Evolutionary conservation across 305 asterid species (phyloP).

Genomic region (Stenogyne calaminthoides): DNA sequence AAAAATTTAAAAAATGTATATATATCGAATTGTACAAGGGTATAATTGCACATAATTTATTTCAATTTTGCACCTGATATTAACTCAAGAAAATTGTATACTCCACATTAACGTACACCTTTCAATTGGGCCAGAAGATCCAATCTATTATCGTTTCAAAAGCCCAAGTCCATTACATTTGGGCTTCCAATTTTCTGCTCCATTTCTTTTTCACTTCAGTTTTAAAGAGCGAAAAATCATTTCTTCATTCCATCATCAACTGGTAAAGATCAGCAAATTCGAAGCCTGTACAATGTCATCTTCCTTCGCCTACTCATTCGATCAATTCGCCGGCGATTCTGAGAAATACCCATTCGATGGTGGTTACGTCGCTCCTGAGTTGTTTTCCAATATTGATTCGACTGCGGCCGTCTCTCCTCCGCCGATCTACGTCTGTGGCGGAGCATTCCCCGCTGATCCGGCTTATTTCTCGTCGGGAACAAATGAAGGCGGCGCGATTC

Average conservation of each 20-base stretch:
- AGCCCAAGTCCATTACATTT: neutral
- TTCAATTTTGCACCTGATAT: too few relatives aligned
- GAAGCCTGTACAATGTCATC: slow-evolving; percentile 50
- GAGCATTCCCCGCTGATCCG: slow-evolving; percentile 45
- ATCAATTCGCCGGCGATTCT: slow-evolving; percentile 41
- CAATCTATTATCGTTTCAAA: neutral
- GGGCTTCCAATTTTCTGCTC: neutral
- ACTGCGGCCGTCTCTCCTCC: slow-evolving; percentile 36
- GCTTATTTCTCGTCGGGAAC: slow-evolving; percentile 41
- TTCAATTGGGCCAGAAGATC: too few relatives aligned
- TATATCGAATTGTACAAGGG: too few relatives aligned
- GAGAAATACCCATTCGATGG: slow-evolving; percentile 42
- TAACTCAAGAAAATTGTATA: too few relatives aligned
- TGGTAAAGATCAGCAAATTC: slow-evolving; percentile 20
- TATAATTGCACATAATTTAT: too few relatives aligned
- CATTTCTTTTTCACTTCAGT: neutral
- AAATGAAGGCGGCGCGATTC: slow-evolving; percentile 42
- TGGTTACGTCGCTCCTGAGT: slow-evolving; percentile 39
- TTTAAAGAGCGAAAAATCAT: neutral
- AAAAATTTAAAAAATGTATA: too few relatives aligned
- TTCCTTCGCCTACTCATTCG: slow-evolving; percentile 45
- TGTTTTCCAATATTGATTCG: slow-evolving; percentile 47
- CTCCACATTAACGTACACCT: too few relatives aligned
- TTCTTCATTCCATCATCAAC: slow-evolving; percentile 1
- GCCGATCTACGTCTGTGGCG: slow-evolving; percentile 48